These are phyloP conservation scores for Solidago caesia DNA, from an alignment of 129 eudicot genomes.

Conservation along the genomic window DNA sequence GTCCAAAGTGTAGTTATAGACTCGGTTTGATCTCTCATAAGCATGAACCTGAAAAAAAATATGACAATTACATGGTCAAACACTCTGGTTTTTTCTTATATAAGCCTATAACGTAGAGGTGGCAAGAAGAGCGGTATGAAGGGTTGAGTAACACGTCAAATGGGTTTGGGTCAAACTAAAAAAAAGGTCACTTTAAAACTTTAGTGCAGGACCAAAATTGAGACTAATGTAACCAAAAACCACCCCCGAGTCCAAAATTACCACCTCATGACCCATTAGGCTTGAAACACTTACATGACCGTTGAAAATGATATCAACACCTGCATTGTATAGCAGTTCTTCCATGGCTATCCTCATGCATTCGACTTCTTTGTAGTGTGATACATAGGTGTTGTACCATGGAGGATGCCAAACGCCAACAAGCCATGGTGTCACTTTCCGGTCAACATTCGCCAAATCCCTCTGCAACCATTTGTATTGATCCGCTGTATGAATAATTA, in stretches of 20 bases:
- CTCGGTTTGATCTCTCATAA: constrained; percentile 88
- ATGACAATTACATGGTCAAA: not conserved
- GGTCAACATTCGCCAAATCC: constrained; percentile 71
- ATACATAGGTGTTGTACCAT: constrained; percentile 79
- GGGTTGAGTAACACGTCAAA: not conserved
- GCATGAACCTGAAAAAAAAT: constrained; percentile 73
- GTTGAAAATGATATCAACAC: constrained; percentile 75
- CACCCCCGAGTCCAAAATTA: not conserved
- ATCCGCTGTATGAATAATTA: constrained; percentile 48
- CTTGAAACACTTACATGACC: constrained; percentile 71
- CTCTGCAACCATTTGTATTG: constrained; percentile 88
- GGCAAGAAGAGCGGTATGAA: not conserved
- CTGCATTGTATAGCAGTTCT: constrained; percentile 60
- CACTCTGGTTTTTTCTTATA: not conserved
- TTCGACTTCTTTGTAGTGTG: constrained; percentile 89
- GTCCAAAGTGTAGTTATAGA: constrained; percentile 76
- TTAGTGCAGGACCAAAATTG: not conserved
- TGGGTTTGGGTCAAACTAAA: not conserved
- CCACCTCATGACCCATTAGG: not conserved
- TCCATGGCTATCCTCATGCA: constrained; percentile 97
- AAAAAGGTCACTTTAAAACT: not conserved
- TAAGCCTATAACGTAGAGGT: not conserved
- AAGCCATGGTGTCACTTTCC: constrained; percentile 90
- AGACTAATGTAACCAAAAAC: not conserved
- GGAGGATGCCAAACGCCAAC: constrained; percentile 95